Evolutionary conservation across 441 rosid species (phyloP), one percentile per base, ranked within the genome.

Genomic region (Erodium texanum): DNA sequence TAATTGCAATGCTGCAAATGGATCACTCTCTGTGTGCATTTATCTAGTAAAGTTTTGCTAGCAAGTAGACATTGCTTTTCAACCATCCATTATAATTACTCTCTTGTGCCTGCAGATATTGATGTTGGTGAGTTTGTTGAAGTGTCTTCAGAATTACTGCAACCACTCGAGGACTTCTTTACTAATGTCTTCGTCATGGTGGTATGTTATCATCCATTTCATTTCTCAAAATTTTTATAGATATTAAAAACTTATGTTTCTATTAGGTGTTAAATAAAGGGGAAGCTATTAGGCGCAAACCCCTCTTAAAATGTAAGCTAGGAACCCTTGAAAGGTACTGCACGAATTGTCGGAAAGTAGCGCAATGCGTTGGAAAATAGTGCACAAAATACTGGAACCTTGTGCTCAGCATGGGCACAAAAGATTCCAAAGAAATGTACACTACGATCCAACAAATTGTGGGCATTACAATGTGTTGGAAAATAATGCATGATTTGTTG

Each of bases 181-280:
- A 80, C 91, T 73, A 73, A 87, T 73, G 97, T 91, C 67, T 93
- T 93, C 24, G 96, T 93, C 72, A 93, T 90, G 97, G 99, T 93
- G 99, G 99, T 91, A 83, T 63, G 99, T 82, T 74, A 23, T 70
- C 73, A 16, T 15, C 8, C 38, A 58, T 24, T 64, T 66, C 16
- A 41, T 24, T 74, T 50, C 15, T n/a, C 34, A 63, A 10, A 61
- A 9, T 52, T 59, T 56, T 54, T 52, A 6, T 52, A 50, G 19
- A 50, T 16, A n/a, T 50, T 50, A n/a, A 50, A 50, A 14, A 14
- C 54, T 15, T 15, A 41, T n/a, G n/a, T n/a, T n/a, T n/a, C n/a
- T n/a, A n/a, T n/a, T n/a, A n/a, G n/a, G n/a, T n/a, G n/a, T n/a
- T n/a, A n/a, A n/a, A n/a, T n/a, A n/a, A n/a, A n/a, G n/a, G n/a